Evolutionary conservation across 2,329 filamentous ascomycete species (phyloP), one percentile per base, ranked within the genome.

Genomic region (Thielaviopsis euricoi): DNA sequence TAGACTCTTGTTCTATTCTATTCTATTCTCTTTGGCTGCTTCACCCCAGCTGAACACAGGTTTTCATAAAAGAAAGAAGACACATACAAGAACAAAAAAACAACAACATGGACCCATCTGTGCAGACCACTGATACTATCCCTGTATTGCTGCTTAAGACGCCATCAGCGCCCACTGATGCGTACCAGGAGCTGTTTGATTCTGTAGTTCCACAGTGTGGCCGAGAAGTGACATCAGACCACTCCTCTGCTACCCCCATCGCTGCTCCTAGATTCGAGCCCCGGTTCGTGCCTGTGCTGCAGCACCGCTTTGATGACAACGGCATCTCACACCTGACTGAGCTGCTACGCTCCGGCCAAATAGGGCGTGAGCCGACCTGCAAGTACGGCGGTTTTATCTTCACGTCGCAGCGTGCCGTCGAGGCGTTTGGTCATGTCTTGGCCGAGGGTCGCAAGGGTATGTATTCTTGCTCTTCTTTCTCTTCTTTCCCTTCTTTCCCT

Each of bases 381-480:
- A 61, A 60, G n/a, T 91, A 87, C 65, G 86, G 86, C 5, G 87
- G 86, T n/a, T 71, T 91, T 59, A 83, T 93, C 54, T 91, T 93
- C 66, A 93, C 87, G 1, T 90, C 86, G 7, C 88, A 93, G 67
- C 78, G 87, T 53, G 86, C 88, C 0, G 87, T 93, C 2, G 88
- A 93, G 67, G 86, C 85, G 0, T 89, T 93, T 65, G 72, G 79
- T 3, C 73, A 77, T 52, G 71, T 88, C 9, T 76, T 89, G 0
- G 71, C 15, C 10, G 49, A 60, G 29, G 53, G 52, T 0, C 53
- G 56, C 29, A 56, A 53, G 54, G 56, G 56, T 60, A 50, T 26
- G 49, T 21, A 33, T 40, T 52, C 37, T 53, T 53, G 40, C 50
- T 15, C 48, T 13, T 52, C 13, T n/a, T 15, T 26, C 46, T 1